Conservation (phyloP, 257 asterid genomes). For the Eucommia ulmoides region DNA sequence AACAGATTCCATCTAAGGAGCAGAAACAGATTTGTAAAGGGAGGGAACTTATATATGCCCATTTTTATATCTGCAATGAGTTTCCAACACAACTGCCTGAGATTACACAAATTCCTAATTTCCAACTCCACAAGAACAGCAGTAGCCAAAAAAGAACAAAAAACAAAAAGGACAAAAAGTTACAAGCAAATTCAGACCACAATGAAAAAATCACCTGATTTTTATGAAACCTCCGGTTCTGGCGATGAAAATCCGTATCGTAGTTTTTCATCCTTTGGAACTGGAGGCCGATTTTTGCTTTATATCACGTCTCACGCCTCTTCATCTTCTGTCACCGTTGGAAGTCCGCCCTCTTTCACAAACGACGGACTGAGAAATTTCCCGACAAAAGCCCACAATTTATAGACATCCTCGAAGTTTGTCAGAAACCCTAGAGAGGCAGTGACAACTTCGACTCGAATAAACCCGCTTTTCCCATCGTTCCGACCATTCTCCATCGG, state of each 20-base stretch:
- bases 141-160: slow-evolving; percentile 16
- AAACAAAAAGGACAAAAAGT: slow-evolving; percentile 6
- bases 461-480: slow-evolving; percentile 63
- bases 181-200: slow-evolving; percentile 26
- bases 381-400: slow-evolving; percentile 93
- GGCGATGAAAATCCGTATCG: background rate
- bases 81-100: slow-evolving; percentile 31
- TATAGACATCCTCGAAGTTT: slow-evolving; percentile 88
- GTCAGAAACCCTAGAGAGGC: slow-evolving; percentile 89
- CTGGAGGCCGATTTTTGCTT: background rate
- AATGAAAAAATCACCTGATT: slow-evolving; percentile 43
- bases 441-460: slow-evolving; percentile 91
- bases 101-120: slow-evolving; percentile 37
- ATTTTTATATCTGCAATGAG: slow-evolving; percentile 26
- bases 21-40: slow-evolving; percentile 13
- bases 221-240: slow-evolving; percentile 6
- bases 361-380: slow-evolving; percentile 77
- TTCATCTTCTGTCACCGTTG: slow-evolving; percentile 62
- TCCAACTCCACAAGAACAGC: slow-evolving; percentile 42
- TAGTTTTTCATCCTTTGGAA: background rate
- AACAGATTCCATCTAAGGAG: slow-evolving; percentile 17
- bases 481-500: slow-evolving; percentile 76
- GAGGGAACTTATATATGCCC: slow-evolving; percentile 12
- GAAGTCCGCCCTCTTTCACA: slow-evolving; percentile 61
- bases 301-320: slow-evolving; percentile 26